Base-by-base conservation (phyloP, 805 yeast species). In the Millerozyma miso region DNA sequence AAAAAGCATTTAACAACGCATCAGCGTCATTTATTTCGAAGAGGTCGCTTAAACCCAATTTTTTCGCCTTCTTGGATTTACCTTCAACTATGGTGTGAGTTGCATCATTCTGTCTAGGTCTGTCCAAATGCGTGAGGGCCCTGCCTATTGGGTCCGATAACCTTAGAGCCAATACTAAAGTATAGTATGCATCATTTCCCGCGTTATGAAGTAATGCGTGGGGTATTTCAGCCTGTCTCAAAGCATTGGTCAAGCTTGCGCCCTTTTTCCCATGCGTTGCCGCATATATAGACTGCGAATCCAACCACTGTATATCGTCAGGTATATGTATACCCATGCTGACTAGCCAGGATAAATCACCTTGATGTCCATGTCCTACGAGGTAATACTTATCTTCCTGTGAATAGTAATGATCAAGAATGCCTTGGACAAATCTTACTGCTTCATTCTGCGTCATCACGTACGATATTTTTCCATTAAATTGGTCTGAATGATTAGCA, bases 161-260 rank as follows among this genome's bases (percentile, higher is more conserved):
- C 37, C 69, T 69, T 55, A 80, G 46, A n/a, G 76, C 69, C 15
- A 77, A 56, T 31, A 74, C 42, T 33, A 82, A 55, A 0, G 88
- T 83, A 47, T 70, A 80, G 49, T 79, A 77, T 5, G 86, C 78
- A 56, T 83, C 89, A 53, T 83, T 83, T 3, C 84, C 86, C 3
- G 85, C 88, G 53, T 83, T 83, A 55, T 83, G 89, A 35, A 83
- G 57, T 48, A 67, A 72, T 0, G 81, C 69, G 52, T 78, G 79
- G 1, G 85, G 83, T 4, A 83, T 65, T 8, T 68, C 61, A 39
- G 78, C 62, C 42, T 67, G 54, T 31, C 70, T 57, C 17, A 82
- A 62, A 0, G 75, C 61, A 35, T 69, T 72, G 4, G 74, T 71
- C 37, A 83, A 58, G 19, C 71, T 63, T 8, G 65, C 52, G 4